These are phyloP conservation scores for Macadamia integrifolia DNA, from an alignment of 164 flowering plant species.

Conservation along the genomic window DNA sequence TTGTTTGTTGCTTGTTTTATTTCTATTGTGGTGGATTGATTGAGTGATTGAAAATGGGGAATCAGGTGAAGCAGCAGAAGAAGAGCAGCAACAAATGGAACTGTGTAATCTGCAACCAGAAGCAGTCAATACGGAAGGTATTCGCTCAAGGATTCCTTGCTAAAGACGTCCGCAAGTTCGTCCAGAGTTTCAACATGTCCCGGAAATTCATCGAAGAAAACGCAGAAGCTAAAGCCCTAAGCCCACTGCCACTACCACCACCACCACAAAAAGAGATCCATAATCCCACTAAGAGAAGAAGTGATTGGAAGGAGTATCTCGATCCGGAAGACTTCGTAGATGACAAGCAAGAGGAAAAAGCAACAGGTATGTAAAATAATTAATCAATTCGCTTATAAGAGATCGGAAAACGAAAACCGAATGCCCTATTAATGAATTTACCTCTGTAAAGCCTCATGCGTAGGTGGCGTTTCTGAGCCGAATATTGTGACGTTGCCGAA, in stretches of 20 bases:
- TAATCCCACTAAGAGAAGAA: conserved; percentile 10
- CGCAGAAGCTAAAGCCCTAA: conserved; percentile 8
- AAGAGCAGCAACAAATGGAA: conserved; percentile 87
- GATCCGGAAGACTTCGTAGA: conserved; percentile 24
- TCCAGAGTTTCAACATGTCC: conserved; percentile 77
- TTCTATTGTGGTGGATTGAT: background rate
- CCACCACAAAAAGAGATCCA: background rate
- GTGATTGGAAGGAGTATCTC: conserved; percentile 69
- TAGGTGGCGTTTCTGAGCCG: conserved; percentile 25
- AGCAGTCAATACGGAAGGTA: conserved; percentile 68
- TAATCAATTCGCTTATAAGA: background rate
- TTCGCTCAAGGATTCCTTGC: conserved; percentile 57
- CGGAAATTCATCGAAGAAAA: conserved; percentile 30
- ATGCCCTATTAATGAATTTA: too few species aligned
- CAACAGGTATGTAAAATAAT: too few species aligned
- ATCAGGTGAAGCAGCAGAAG: conserved; percentile 90
- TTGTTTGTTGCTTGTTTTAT: background rate
- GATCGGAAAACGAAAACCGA: background rate
- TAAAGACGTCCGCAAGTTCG: conserved; percentile 67
- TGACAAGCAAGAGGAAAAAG: conserved; percentile 4
- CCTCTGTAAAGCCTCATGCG: conserved; percentile 8
- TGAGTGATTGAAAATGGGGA: background rate
- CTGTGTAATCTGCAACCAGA: conserved; percentile 81
- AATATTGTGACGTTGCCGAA: conserved; percentile 48
- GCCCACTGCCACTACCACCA: background rate